Evolutionary conservation across 2,329 filamentous ascomycete species (phyloP).

Genomic region (Cordyceps farinosa): DNA sequence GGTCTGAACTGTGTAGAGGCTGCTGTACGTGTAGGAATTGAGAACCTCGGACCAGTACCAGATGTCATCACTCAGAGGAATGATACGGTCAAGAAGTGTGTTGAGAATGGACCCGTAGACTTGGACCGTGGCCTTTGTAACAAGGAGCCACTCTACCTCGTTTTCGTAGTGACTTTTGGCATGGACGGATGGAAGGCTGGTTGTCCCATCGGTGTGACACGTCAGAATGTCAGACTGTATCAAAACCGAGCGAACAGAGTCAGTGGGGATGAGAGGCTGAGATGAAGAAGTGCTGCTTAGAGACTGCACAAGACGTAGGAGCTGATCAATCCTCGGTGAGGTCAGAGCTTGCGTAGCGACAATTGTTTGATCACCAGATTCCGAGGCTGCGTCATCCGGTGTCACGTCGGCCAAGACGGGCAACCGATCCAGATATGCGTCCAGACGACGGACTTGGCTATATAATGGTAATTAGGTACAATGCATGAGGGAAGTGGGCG

Average conservation of each 20-base stretch:
- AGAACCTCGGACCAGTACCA: constrained; percentile 95
- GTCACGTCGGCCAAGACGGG: constrained; percentile 38
- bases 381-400: constrained; percentile 40
- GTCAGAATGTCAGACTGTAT: constrained; percentile 54
- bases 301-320: constrained; percentile 66
- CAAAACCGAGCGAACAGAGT: constrained; percentile 60
- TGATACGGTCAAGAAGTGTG: constrained; percentile 75
- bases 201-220: neutral
- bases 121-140: constrained; percentile 90
- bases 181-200: constrained; percentile 19
- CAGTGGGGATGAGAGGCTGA: constrained; percentile 56
- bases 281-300: constrained; percentile 68
- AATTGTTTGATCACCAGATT: constrained; percentile 34
- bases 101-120: constrained; percentile 78
- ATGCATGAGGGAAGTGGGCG: neutral
- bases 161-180: constrained; percentile 57
- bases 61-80: constrained; percentile 79
- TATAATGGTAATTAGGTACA: constrained; percentile 21
- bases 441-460: constrained; percentile 60
- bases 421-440: constrained; percentile 63
- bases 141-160: constrained; percentile 85
- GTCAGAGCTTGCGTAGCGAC: constrained; percentile 42
- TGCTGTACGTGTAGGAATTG: constrained; percentile 72
- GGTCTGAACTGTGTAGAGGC: constrained; percentile 81
- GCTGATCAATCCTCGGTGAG: constrained; percentile 54